Evolutionary conservation across 2,329 filamentous ascomycete species (phyloP).

Genomic region (Arthrinium puccinioides): DNA sequence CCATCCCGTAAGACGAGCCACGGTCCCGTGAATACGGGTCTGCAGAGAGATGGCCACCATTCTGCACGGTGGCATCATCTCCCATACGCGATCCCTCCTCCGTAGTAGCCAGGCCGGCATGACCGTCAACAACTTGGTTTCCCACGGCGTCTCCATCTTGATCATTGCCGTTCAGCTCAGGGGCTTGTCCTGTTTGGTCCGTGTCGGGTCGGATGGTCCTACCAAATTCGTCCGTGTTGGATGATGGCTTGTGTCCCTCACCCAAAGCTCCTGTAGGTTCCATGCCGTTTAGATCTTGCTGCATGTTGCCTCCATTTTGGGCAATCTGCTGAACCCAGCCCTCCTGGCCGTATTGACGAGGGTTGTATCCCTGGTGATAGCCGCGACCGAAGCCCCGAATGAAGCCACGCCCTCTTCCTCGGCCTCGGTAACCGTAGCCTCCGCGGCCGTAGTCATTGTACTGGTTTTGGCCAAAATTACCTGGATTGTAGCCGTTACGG

Average conservation of each 20-base stretch:
- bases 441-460: constrained; percentile 71
- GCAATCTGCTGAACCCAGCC: constrained; percentile 17
- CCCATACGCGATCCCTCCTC: not conserved
- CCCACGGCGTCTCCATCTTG: constrained; percentile 13
- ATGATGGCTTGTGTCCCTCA: too few relatives aligned
- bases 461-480: constrained; percentile 73
- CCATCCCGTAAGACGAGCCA: constrained; percentile 16
- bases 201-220: constrained; percentile 23
- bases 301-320: constrained; percentile 13
- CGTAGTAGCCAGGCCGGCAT: constrained; percentile 12
- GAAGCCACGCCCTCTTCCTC: constrained; percentile 53
- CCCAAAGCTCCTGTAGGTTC: constrained; percentile 15
- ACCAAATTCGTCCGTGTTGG: constrained; percentile 33
- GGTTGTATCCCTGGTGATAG: constrained; percentile 38
- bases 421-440: constrained; percentile 62
- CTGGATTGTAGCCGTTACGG: constrained; percentile 70
- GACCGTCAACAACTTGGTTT: too few relatives aligned
- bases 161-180: constrained; percentile 13
- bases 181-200: constrained; percentile 13
- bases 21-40: constrained; percentile 17
- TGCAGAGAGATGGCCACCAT: constrained; percentile 26
- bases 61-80: constrained; percentile 16
- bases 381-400: constrained; percentile 48
- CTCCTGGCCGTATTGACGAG: constrained; percentile 12
- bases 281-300: constrained; percentile 11